Conservation (phyloP, 2,329 filamentous ascomycete genomes). For the Colletotrichum cuscutae region DNA sequence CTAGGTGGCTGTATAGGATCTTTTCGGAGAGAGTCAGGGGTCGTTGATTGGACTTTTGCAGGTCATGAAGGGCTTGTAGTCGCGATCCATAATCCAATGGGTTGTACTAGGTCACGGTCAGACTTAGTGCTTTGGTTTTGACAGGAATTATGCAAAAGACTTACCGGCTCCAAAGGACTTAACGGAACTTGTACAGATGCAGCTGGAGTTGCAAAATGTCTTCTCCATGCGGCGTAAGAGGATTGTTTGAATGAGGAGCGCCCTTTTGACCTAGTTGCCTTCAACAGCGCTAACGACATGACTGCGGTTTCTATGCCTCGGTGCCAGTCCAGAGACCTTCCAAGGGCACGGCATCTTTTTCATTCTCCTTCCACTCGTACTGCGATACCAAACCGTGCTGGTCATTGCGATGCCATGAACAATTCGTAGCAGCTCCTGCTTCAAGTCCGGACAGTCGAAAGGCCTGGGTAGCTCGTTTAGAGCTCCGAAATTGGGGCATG, state of each 20-base stretch:
- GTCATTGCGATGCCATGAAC: neutral
- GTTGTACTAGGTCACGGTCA: slow-evolving; percentile 27
- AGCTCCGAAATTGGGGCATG: neutral
- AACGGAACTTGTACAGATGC: slow-evolving; percentile 27
- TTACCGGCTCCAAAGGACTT: slow-evolving; percentile 39
- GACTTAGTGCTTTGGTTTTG: neutral
- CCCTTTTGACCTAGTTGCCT: neutral
- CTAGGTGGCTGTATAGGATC: slow-evolving; percentile 49
- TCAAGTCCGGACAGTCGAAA: neutral
- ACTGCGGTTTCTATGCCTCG: neutral
- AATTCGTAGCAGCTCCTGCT: neutral
- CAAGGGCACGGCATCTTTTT: neutral
- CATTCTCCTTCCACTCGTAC: neutral
- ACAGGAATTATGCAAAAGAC: neutral
- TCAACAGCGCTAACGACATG: slow-evolving; percentile 8
- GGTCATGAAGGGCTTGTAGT: slow-evolving; percentile 31
- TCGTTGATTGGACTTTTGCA: slow-evolving; percentile 37
- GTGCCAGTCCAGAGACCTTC: neutral
- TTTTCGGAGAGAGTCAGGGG: slow-evolving; percentile 51
- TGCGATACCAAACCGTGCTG: too few species aligned
- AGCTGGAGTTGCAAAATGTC: slow-evolving; percentile 2
- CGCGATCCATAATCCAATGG: slow-evolving; percentile 35
- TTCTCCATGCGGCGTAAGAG: neutral
- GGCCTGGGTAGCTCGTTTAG: neutral
- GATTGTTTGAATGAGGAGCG: neutral